Percentiles rank a stretch among this genome's conserved stretches.
Conservation (phyloP, 2,329 filamentous ascomycete genomes). For the Colletotrichum brevisporum region DNA sequence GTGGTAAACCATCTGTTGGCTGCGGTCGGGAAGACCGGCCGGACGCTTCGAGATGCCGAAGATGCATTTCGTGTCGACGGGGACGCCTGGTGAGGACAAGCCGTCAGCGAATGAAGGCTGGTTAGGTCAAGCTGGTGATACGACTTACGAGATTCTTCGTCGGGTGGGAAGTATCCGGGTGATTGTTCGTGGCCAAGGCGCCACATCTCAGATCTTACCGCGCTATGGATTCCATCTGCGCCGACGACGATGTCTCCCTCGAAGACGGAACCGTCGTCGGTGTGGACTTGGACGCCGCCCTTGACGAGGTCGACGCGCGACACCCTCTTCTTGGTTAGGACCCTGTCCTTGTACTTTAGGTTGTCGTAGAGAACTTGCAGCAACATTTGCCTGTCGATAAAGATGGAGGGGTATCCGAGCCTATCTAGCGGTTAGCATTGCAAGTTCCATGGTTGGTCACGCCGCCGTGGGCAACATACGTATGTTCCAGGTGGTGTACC, state of each 20-base stretch:
- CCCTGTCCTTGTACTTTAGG: slow-evolving; percentile 47
- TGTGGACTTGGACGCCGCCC: slow-evolving; percentile 47
- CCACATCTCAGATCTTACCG: slow-evolving; percentile 50
- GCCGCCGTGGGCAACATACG: not conserved
- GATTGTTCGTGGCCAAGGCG: slow-evolving; percentile 42
- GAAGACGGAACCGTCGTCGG: slow-evolving; percentile 47
- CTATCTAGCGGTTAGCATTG: slow-evolving; percentile 10
- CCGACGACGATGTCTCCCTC: slow-evolving; percentile 54
- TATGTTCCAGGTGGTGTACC: slow-evolving; percentile 17
- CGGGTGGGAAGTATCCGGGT: slow-evolving; percentile 44
- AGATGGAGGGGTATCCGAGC: slow-evolving; percentile 48
- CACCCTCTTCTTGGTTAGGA: slow-evolving; percentile 41
- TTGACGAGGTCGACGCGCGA: slow-evolving; percentile 24
- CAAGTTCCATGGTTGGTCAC: not conserved
- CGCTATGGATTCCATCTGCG: slow-evolving; percentile 58
- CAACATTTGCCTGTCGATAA: slow-evolving; percentile 55
- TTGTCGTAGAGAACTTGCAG: slow-evolving; percentile 52
- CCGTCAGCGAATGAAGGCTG: accelerated
- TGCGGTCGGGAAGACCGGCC: not conserved
- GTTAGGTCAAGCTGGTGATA: too few relatives aligned
- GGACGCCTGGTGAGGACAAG: slow-evolving; percentile 9
- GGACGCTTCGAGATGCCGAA: slow-evolving; percentile 53
- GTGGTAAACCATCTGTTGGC: slow-evolving; percentile 33
- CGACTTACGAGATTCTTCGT: slow-evolving; percentile 40
- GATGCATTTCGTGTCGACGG: slow-evolving; percentile 47